phyloP scores from a whole-genome alignment of 1,284 basidiomycete species.

The Leccinum holopus region DNA sequence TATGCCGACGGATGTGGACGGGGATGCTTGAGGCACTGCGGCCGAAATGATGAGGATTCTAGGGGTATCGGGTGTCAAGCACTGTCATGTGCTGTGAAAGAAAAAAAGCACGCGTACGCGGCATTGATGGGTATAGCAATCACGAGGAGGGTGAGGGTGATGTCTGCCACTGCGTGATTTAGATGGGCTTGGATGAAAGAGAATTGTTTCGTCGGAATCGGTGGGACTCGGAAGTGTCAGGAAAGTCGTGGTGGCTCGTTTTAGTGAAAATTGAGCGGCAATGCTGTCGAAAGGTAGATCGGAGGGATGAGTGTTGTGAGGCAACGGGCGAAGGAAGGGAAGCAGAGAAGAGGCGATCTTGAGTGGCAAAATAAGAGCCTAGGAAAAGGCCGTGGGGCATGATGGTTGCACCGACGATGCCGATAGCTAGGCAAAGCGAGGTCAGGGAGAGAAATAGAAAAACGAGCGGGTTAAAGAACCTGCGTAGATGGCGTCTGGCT shows the following conservation, averaged over 20 bases:
- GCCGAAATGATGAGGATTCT: slow-evolving; percentile 57
- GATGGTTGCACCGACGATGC: slow-evolving; percentile 64
- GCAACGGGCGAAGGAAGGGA: slow-evolving; percentile 6
- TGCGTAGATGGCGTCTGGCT: slow-evolving; percentile 66
- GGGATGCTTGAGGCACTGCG: slow-evolving; percentile 53
- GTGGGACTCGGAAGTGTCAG: slow-evolving; percentile 30
- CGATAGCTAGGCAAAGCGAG: slow-evolving; percentile 50
- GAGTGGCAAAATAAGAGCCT: slow-evolving; percentile 69
- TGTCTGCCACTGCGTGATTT: slow-evolving; percentile 58
- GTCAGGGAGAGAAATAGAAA: not conserved
- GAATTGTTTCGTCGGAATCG: slow-evolving; percentile 51
- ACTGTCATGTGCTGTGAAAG: not conserved
- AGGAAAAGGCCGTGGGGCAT: slow-evolving; percentile 82
- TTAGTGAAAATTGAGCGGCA: slow-evolving; percentile 32
- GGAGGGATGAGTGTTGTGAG: slow-evolving; percentile 1
- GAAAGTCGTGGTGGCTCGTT: slow-evolving; percentile 35
- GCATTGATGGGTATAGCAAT: slow-evolving; percentile 78
- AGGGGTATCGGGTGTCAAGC: slow-evolving; percentile 4
- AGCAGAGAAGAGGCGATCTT: slow-evolving; percentile 51
- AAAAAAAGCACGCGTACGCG: slow-evolving; percentile 30
- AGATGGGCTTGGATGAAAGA: slow-evolving; percentile 67
- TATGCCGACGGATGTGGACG: slow-evolving; percentile 51
- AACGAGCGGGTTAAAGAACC: slow-evolving; percentile 38
- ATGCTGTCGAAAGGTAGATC: not conserved
- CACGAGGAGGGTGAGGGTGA: slow-evolving; percentile 53